Evolutionary conservation across 805 yeast genomes (phyloP).

Genomic region (Candida nitratophila): DNA sequence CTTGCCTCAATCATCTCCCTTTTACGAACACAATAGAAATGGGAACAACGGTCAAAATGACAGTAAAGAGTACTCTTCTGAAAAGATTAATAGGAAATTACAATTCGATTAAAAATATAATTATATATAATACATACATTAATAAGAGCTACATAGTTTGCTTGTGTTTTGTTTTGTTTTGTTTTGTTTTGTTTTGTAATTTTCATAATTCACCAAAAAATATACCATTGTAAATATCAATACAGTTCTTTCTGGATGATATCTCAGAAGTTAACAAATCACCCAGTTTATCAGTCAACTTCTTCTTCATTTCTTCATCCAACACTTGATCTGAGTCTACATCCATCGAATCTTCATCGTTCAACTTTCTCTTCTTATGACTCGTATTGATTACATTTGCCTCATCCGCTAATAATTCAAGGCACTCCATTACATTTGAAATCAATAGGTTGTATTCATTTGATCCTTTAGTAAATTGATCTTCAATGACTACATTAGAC

Average conservation of each 20-base stretch:
- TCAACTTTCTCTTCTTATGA: slow-evolving; percentile 7
- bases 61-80: neutral
- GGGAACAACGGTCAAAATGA: no score
- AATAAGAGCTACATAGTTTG: no score
- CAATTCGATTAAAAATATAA: slow-evolving; percentile 8
- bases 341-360: slow-evolving; percentile 23
- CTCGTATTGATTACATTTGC: neutral
- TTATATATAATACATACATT: neutral
- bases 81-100: slow-evolving; percentile 14
- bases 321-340: slow-evolving; percentile 28
- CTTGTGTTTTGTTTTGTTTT: no score
- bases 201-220: slow-evolving; percentile 59
- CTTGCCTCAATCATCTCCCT: slow-evolving; percentile 29
- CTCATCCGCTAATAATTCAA: slow-evolving; percentile 36
- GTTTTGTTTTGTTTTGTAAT: no score
- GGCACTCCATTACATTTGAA: slow-evolving; percentile 50
- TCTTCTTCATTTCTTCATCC: slow-evolving; percentile 27
- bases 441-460: slow-evolving; percentile 18
- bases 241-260: slow-evolving; percentile 39
- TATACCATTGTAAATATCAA: slow-evolving; percentile 51
- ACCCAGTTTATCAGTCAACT: slow-evolving; percentile 56
- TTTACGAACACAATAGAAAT: slow-evolving; percentile 15
- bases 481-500: slow-evolving; percentile 52
- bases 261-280: slow-evolving; percentile 44
- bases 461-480: slow-evolving; percentile 13